phyloP scores from a whole-genome alignment of 345 rosid genomes.

The Brassica rapa region DNA sequence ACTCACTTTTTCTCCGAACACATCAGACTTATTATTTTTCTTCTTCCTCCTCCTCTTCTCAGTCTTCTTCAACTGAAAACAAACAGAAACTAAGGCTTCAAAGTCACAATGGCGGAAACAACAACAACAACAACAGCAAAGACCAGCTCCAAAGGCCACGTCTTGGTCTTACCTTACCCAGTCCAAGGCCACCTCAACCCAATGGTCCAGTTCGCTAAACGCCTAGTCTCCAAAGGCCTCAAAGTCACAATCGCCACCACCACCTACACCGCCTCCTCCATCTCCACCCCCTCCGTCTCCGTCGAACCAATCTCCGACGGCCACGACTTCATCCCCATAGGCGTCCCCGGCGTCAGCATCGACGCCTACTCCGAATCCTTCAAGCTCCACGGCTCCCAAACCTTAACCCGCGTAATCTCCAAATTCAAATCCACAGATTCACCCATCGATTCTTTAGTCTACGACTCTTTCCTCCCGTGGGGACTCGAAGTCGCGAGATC shows the following conservation, averaged over 20 bases:
- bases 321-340: conserved; percentile 54
- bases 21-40: not conserved
- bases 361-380: conserved; percentile 49
- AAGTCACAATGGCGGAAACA: conserved; percentile 42
- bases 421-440: conserved; percentile 40
- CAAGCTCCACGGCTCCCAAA: conserved; percentile 48
- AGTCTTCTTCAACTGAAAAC: not conserved
- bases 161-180: conserved; percentile 64
- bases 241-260: conserved; percentile 74
- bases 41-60: not conserved
- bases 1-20: not conserved
- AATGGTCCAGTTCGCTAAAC: conserved; percentile 70
- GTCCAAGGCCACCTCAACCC: conserved; percentile 90
- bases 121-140: conserved; percentile 2
- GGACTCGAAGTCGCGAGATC: conserved; percentile 72
- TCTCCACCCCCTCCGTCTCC: conserved; percentile 41
- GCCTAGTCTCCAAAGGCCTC: conserved; percentile 63
- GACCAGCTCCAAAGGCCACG: conserved; percentile 43
- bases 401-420: conserved; percentile 50
- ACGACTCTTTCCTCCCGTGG: conserved; percentile 77
- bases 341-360: conserved; percentile 43
- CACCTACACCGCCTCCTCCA: conserved; percentile 53
- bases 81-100: not conserved
- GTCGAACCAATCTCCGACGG: conserved; percentile 81
- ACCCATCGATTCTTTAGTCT: conserved; percentile 56